Conservation (phyloP, 768 basidiomycete genomes). For the Psilocybe cubensis region DNA sequence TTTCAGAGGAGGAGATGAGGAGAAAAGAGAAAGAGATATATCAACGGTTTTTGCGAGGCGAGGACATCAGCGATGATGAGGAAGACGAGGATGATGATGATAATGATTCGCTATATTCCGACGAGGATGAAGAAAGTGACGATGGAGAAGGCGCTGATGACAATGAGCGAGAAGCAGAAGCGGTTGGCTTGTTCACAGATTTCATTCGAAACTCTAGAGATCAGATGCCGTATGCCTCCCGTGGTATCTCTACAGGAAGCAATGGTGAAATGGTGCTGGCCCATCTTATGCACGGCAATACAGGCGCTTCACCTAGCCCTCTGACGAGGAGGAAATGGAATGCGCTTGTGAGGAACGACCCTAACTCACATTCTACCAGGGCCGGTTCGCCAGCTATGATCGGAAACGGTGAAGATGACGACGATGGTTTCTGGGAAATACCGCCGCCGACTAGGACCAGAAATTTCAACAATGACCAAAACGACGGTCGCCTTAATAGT, state of each 20-base stretch:
- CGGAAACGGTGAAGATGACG: slow-evolving; percentile 13
- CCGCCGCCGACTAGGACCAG: slow-evolving; percentile 10
- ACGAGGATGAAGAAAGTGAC: slow-evolving; percentile 20
- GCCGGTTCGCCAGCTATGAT: slow-evolving; percentile 16
- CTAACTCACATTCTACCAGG: not conserved
- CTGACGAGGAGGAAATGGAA: slow-evolving; percentile 26
- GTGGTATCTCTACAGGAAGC: slow-evolving; percentile 29
- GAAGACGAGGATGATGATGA: slow-evolving; percentile 34
- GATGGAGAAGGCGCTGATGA: slow-evolving; percentile 20
- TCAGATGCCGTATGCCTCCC: slow-evolving; percentile 26
- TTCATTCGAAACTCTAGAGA: slow-evolving; percentile 34
- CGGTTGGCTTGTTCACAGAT: slow-evolving; percentile 56
- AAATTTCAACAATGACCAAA: slow-evolving; percentile 1
- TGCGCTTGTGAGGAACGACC: slow-evolving; percentile 11
- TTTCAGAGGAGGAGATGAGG: slow-evolving; percentile 24
- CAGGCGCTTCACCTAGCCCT: slow-evolving; percentile 16
- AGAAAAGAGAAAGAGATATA: slow-evolving; percentile 47
- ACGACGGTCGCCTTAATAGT: slow-evolving; percentile 23
- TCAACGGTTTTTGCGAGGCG: slow-evolving; percentile 62
- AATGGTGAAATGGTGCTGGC: slow-evolving; percentile 28
- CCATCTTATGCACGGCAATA: slow-evolving; percentile 24
- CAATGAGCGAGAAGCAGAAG: slow-evolving; percentile 37
- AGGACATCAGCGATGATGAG: slow-evolving; percentile 47
- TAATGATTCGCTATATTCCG: slow-evolving; percentile 19
- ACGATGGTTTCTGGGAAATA: slow-evolving; percentile 21